These are phyloP conservation scores for Gynandropsis gynandra DNA, from an alignment of 345 rosid genomes.

Conservation along the genomic window DNA sequence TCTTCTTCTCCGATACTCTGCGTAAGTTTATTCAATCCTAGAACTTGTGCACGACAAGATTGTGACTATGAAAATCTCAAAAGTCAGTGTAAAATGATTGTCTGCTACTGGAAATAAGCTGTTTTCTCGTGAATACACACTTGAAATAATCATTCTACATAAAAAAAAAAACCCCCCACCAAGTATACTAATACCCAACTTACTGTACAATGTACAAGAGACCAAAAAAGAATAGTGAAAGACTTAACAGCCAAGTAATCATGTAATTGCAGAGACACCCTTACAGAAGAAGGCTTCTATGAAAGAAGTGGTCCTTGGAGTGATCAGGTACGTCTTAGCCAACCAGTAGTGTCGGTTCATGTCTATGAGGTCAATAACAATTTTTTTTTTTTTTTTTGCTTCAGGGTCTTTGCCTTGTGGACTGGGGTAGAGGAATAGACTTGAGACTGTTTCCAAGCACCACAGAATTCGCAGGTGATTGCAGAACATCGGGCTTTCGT, in stretches of 20 bases:
- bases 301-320: constrained; percentile 63
- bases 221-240: too few species aligned
- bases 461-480: constrained; percentile 55
- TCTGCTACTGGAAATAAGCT: background rate
- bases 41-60: constrained; percentile 3
- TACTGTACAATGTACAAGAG: too few species aligned
- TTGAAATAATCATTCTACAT: too few species aligned
- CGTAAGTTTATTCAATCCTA: constrained; percentile 33
- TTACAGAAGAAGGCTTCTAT: constrained; percentile 43
- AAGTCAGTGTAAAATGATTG: too few species aligned
- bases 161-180: too few species aligned
- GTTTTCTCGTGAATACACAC: too few species aligned
- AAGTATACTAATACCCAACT: too few species aligned
- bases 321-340: constrained; percentile 47
- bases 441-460: constrained; percentile 62
- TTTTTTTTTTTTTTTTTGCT: constrained; percentile 3
- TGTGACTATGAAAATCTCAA: background rate
- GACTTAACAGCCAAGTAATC: constrained; percentile 1
- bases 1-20: constrained; percentile 65
- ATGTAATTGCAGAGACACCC: constrained; percentile 45
- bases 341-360: constrained; percentile 10
- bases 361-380: constrained; percentile 9
- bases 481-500: constrained; percentile 89
- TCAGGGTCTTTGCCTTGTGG: constrained; percentile 95
- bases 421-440: constrained; percentile 97